Conservation (phyloP, 2,329 filamentous ascomycete species). For the Paracorniculantispora psalliotae region DNA sequence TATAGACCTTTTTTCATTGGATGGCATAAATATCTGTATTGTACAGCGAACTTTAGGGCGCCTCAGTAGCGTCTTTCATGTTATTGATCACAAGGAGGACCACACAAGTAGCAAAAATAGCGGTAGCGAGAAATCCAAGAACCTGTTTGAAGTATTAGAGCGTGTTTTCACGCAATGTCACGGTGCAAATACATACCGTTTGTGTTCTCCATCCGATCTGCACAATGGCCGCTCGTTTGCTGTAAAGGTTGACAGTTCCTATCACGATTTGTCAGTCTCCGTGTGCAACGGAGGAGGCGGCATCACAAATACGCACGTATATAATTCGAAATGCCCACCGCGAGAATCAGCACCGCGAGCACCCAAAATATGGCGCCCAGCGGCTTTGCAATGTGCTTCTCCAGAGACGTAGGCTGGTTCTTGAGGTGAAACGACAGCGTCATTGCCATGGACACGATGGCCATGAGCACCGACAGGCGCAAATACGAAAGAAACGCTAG, state of each 20-base stretch:
- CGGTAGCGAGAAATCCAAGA: slow-evolving; percentile 55
- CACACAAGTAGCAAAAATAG: slow-evolving; percentile 62
- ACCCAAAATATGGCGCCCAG: slow-evolving; percentile 87
- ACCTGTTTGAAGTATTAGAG: slow-evolving; percentile 37
- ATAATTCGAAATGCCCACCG: slow-evolving; percentile 79
- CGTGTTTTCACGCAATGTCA: neutral
- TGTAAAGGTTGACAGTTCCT: slow-evolving; percentile 75
- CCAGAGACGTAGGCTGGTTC: slow-evolving; percentile 60
- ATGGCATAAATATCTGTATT: neutral
- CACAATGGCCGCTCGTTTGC: slow-evolving; percentile 72
- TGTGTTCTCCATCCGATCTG: slow-evolving; percentile 95
- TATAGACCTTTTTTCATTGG: neutral
- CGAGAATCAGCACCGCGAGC: slow-evolving; percentile 70
- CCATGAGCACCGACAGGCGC: slow-evolving; percentile 83
- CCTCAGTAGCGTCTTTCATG: neutral
- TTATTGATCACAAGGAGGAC: slow-evolving; percentile 49
- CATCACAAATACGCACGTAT: slow-evolving; percentile 50
- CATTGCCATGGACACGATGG: slow-evolving; percentile 83
- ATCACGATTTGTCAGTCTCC: neutral
- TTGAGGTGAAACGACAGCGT: slow-evolving; percentile 91
- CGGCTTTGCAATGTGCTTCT: slow-evolving; percentile 73
- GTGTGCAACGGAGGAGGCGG: neutral
- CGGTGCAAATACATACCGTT: slow-evolving; percentile 46
- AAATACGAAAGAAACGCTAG: slow-evolving; percentile 83
- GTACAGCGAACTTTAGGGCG: neutral